A percentile compares a stretch with the other conserved stretches of the same genome.
Evolutionary conservation across 1,284 basidiomycete species (phyloP).

Genomic region (Ustilago lituana): DNA sequence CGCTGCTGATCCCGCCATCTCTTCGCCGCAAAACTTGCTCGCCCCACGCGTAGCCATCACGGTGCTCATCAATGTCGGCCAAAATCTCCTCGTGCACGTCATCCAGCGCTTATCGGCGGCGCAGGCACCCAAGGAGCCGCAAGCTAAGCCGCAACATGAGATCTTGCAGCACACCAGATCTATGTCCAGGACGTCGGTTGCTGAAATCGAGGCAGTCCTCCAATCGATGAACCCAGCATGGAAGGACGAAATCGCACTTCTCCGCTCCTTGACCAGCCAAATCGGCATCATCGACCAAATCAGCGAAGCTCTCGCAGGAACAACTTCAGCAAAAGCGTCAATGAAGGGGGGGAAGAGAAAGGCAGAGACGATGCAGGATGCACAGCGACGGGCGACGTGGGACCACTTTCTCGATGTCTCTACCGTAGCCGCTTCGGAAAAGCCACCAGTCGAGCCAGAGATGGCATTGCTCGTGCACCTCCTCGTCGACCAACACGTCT

Average conservation of each 20-base stretch:
- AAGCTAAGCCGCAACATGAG: slow-evolving; percentile 5
- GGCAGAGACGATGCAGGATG: slow-evolving; percentile 27
- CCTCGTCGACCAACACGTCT: slow-evolving; percentile 25
- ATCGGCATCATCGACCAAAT: slow-evolving; percentile 38
- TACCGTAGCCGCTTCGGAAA: slow-evolving; percentile 8
- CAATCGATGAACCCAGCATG: slow-evolving; percentile 44
- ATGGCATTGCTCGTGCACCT: slow-evolving; percentile 34
- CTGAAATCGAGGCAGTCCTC: slow-evolving; percentile 26
- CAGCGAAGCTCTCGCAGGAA: slow-evolving; percentile 12
- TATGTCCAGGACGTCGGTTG: slow-evolving; percentile 7
- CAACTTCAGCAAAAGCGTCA: slow-evolving; percentile 1
- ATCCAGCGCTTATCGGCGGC: slow-evolving; percentile 14
- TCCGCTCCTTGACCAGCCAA: slow-evolving; percentile 35
- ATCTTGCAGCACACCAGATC: slow-evolving; percentile 8
- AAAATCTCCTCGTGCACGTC: slow-evolving; percentile 25
- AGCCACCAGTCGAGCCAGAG: slow-evolving; percentile 33
- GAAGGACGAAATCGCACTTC: slow-evolving; percentile 45
- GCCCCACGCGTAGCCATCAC: slow-evolving; percentile 44
- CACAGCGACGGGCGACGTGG: slow-evolving; percentile 35
- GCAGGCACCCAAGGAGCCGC: slow-evolving; percentile 18
- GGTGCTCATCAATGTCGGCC: slow-evolving; percentile 39
- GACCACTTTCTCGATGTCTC: slow-evolving; percentile 37
- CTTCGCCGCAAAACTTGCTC: slow-evolving; percentile 35
- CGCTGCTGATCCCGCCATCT: slow-evolving; percentile 22
- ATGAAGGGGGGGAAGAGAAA: slow-evolving; percentile 7